These are phyloP conservation scores for Solanum aculeatissimum DNA, from an alignment of 305 asterid genomes.

Conservation along the genomic window DNA sequence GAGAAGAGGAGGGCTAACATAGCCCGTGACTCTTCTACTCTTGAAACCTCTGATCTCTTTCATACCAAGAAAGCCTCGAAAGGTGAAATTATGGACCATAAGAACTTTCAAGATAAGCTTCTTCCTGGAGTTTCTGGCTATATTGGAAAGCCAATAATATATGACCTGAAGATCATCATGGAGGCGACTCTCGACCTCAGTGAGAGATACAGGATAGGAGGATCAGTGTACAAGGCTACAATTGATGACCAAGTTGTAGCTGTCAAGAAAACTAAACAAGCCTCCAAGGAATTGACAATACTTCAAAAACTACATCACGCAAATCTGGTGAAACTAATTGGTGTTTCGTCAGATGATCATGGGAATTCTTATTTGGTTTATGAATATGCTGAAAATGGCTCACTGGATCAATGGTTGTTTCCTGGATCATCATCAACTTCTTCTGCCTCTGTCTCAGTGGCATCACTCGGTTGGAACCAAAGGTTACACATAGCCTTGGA, in stretches of 20 bases:
- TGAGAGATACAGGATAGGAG: conserved; percentile 39
- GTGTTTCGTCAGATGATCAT: conserved; percentile 42
- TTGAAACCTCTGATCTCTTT: conserved; percentile 17
- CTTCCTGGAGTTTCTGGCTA: conserved; percentile 73
- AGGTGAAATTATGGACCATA: conserved; percentile 6
- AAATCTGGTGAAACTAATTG: conserved; percentile 60
- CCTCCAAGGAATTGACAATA: conserved; percentile 44
- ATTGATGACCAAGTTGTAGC: conserved; percentile 37
- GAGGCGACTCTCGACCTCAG: conserved; percentile 51
- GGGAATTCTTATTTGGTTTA: conserved; percentile 39
- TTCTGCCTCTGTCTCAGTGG: conserved; percentile 9
- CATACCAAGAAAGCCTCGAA: conserved; percentile 11
- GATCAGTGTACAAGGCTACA: conserved; percentile 51
- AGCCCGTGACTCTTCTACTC: conserved; percentile 16
- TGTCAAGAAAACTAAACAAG: conserved; percentile 50
- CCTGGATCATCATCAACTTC: conserved; percentile 2
- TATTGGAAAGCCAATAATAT: conserved; percentile 49
- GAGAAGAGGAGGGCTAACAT: conserved; percentile 25
- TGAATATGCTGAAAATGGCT: conserved; percentile 61
- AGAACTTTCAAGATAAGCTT: conserved; percentile 40
- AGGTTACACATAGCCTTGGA: conserved; percentile 57
- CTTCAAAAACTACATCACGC: conserved; percentile 63
- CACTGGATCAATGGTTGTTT: conserved; percentile 50
- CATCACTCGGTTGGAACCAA: conserved; percentile 40
- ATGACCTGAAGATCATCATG: conserved; percentile 44